Base-by-base conservation (phyloP, 768 basidiomycete species). In the Leucosporidium yakuticum region DNA sequence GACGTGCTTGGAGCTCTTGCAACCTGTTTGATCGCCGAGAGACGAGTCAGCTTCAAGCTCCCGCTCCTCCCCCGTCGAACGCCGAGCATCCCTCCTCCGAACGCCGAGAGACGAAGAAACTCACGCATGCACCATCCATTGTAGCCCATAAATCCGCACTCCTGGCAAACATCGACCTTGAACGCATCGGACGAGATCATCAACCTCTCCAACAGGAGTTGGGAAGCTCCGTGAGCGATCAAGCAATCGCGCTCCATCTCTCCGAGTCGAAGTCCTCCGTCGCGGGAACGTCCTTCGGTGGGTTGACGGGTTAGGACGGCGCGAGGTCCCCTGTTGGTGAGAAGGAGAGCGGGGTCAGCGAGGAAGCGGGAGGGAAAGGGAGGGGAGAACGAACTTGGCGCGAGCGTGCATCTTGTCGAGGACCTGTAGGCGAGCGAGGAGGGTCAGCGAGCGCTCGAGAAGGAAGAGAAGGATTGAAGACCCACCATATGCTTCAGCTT, bases 401-500 rank as follows among this genome's bases (percentile, higher is more conserved):
- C 96, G 88, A 73, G 96, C 96, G 75, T 99, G 96, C 96, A 99
- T 99, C 83, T 99, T 99, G 83, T 99, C 96, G 88, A 97, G 89
- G 60, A 98, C 95, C 95, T 95, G 94, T 82, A 94, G 87, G 89
- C 73, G 50, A 57, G 25, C 0, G 44, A 44, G 25, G 0, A 20
- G 9, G 21, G 32, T 27, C 50, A 36, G 32, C 39, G 8, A 4
- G 15, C 32, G 29, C 51, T 63, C 68, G 71, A 67, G 62, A 74
- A 71, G 74, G n/a, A 73, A 58, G 64, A 15, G n/a, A 6, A 27
- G 29, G 21, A 23, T 19, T 14, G 50, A 48, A 65, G 49, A 14
- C 59, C 55, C 29, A 96, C 94, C 73, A 73, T 73, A 59, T 73
- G 73, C 78, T 82, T 98, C 65, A 98, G 84, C 87, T 96, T 96